These are phyloP conservation scores for Pilaira anomala DNA, from an alignment of 192 early-diverging fungal genomes.

Conservation along the genomic window DNA sequence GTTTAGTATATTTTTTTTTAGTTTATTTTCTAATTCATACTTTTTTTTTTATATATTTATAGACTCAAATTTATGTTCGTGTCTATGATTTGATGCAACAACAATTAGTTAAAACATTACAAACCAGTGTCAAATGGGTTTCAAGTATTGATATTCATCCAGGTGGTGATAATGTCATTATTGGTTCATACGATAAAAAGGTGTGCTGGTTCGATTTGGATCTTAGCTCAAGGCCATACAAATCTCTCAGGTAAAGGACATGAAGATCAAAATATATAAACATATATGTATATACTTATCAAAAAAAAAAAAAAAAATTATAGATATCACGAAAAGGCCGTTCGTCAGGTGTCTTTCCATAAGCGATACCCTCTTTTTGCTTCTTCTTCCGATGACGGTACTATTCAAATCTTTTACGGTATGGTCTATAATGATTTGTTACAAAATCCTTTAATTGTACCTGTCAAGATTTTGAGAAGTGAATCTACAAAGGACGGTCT, in stretches of 20 bases:
- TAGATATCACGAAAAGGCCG: constrained; percentile 83
- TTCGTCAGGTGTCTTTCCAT: constrained; percentile 86
- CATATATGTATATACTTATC: neutral
- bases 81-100: constrained; percentile 93
- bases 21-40: neutral
- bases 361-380: constrained; percentile 91
- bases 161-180: constrained; percentile 90
- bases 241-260: constrained; percentile 67
- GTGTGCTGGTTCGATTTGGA: constrained; percentile 98
- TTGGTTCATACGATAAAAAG: constrained; percentile 94
- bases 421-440: constrained; percentile 97
- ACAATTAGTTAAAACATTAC: constrained; percentile 78
- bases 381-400: constrained; percentile 88
- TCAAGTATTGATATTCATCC: constrained; percentile 94
- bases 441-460: constrained; percentile 96
- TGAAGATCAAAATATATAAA: neutral
- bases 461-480: constrained; percentile 87
- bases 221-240: constrained; percentile 88
- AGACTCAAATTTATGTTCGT: constrained; percentile 92
- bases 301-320: neutral
- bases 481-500: constrained; percentile 73
- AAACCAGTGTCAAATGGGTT: constrained; percentile 89
- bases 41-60: constrained; percentile 27
- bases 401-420: constrained; percentile 94
- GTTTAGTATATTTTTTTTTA: neutral